phyloP scores from a whole-genome alignment of 139 green algal species.

The Closterium sp. region DNA sequence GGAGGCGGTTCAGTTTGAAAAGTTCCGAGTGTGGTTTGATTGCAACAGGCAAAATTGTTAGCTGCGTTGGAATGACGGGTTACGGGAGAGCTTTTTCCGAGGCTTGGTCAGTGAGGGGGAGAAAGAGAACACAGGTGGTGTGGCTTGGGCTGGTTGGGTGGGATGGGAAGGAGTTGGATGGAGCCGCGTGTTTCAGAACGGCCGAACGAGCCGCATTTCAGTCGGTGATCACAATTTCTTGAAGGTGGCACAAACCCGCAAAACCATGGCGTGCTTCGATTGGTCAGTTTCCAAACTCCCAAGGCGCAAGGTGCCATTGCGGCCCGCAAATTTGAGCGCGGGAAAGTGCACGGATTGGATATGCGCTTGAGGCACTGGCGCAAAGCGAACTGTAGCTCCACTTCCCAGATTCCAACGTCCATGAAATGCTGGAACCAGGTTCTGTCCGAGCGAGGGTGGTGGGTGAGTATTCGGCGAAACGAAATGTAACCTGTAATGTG shows the following conservation, averaged over 20 bases:
- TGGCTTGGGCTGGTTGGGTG: no score
- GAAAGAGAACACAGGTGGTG: no score
- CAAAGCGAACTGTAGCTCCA: not conserved
- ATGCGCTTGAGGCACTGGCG: not conserved
- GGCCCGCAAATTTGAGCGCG: not conserved
- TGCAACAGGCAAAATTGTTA: no score
- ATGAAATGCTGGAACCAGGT: not conserved
- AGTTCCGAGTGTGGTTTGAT: no score
- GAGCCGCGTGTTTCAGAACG: not conserved
- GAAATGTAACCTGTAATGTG: no score
- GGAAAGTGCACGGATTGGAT: not conserved
- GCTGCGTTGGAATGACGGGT: no score
- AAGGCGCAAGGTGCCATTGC: not conserved
- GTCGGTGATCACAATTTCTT: not conserved
- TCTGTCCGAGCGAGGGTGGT: no score
- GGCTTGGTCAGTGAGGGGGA: no score
- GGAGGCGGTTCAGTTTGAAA: not conserved
- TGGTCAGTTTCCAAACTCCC: not conserved
- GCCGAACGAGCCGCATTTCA: not conserved
- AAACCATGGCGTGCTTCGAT: not conserved
- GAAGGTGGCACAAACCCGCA: not conserved
- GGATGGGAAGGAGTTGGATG: not conserved
- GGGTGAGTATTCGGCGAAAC: no score
- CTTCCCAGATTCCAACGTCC: not conserved
- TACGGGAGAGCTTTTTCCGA: no score